phyloP scores from a whole-genome alignment of 2,329 filamentous ascomycete genomes.

The Xylariaceae sp. region DNA sequence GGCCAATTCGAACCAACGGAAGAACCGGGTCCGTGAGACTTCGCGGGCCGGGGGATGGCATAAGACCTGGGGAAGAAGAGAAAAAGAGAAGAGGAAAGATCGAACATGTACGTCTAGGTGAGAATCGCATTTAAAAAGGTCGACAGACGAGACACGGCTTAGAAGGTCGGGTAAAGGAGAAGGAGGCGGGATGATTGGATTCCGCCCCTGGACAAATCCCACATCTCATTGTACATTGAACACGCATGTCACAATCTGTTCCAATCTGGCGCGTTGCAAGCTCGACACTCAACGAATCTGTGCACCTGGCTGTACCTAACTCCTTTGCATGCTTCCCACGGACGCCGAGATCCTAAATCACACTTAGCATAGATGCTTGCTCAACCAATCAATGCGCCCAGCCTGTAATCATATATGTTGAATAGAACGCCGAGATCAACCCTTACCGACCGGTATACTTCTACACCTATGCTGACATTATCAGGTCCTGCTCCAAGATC shows the following conservation, averaged over 20 bases:
- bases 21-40: neutral
- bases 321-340: conserved; percentile 3
- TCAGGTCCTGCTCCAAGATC: conserved; percentile 1
- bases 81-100: neutral
- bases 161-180: neutral
- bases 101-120: neutral
- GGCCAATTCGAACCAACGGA: neutral
- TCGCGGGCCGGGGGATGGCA: neutral
- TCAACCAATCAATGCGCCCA: conserved; percentile 1
- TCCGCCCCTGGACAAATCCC: neutral
- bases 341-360: neutral
- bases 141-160: neutral
- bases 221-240: conserved; percentile 17
- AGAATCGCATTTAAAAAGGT: neutral
- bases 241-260: conserved; percentile 2
- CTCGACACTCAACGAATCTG: conserved; percentile 3
- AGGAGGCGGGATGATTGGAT: neutral
- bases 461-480: neutral
- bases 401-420: conserved; percentile 1
- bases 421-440: conserved; percentile 2
- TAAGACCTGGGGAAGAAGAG: neutral
- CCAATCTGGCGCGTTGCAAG: conserved; percentile 2
- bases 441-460: conserved; percentile 3
- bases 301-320: conserved; percentile 8
- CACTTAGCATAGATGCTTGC: conserved; percentile 4